Evolutionary conservation across 768 basidiomycete species (phyloP).

Genomic region (Amanita pseudoporphyria): DNA sequence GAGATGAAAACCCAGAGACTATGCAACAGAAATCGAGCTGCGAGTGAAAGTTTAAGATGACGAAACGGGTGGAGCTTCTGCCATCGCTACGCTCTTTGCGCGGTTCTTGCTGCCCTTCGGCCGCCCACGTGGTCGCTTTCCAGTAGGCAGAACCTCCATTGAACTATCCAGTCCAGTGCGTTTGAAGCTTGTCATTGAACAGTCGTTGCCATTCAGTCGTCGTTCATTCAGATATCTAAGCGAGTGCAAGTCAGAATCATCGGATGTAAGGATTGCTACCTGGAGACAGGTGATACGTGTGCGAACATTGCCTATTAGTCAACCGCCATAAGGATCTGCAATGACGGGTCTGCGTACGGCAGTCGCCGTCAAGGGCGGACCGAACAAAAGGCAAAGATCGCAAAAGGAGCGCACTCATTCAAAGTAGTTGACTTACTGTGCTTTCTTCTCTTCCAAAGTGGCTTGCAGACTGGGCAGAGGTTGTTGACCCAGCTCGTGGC

Average conservation of each 20-base stretch:
- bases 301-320: too few relatives aligned
- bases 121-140: conserved; percentile 53
- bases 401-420: too few relatives aligned
- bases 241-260: too few relatives aligned
- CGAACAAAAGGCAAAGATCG: too few relatives aligned
- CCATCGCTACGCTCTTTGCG: conserved; percentile 4
- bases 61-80: conserved; percentile 7
- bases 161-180: conserved; percentile 16
- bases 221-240: conserved; percentile 55
- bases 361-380: too few relatives aligned
- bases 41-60: conserved; percentile 1
- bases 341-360: too few relatives aligned
- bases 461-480: conserved; percentile 64
- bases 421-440: conserved; percentile 30
- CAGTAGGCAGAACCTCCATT: conserved; percentile 6
- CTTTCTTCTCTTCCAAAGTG: conserved; percentile 63
- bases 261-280: too few relatives aligned
- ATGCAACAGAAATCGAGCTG: not conserved
- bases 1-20: not conserved
- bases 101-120: conserved; percentile 65
- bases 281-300: too few relatives aligned
- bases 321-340: too few relatives aligned
- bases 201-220: conserved; percentile 40
- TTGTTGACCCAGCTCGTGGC: conserved; percentile 67
- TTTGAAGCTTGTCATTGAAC: conserved; percentile 15